Conservation (phyloP, 768 basidiomycete species). For the Leccinellum rugosiceps region DNA sequence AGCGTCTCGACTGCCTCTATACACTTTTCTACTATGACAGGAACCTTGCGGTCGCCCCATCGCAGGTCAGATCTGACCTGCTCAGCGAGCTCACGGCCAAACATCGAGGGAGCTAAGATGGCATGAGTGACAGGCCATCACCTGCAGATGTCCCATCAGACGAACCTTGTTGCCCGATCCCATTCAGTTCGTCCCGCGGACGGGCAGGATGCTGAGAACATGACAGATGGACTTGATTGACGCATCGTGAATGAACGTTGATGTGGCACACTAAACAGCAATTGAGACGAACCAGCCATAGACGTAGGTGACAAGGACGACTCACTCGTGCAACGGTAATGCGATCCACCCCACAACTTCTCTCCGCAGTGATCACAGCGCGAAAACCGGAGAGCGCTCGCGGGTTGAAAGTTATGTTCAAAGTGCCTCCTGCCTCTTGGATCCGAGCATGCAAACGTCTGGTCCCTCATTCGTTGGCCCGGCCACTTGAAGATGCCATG, state of each 20-base stretch:
- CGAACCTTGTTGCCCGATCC: slow-evolving; percentile 20
- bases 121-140: slow-evolving; percentile 18
- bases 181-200: slow-evolving; percentile 31
- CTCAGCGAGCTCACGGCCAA: slow-evolving; percentile 83
- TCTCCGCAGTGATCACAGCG: slow-evolving; percentile 95
- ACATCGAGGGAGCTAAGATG: slow-evolving; percentile 77
- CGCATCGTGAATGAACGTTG: slow-evolving; percentile 86
- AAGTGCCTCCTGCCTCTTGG: slow-evolving; percentile 40
- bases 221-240: slow-evolving; percentile 58
- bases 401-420: slow-evolving; percentile 86
- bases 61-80: slow-evolving; percentile 71
- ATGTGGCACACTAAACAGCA: slow-evolving; percentile 65
- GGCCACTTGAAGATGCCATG: slow-evolving; percentile 72
- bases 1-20: slow-evolving; percentile 87
- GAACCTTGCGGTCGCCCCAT: slow-evolving; percentile 62
- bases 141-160: neutral
- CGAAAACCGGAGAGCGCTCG: slow-evolving; percentile 83
- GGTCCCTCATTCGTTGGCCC: slow-evolving; percentile 53
- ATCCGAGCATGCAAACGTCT: slow-evolving; percentile 31
- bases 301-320: slow-evolving; percentile 5
- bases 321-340: slow-evolving; percentile 85
- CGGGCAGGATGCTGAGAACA: slow-evolving; percentile 55
- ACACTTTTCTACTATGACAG: slow-evolving; percentile 92
- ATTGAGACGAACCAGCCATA: slow-evolving; percentile 2
- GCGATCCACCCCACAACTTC: slow-evolving; percentile 99